A percentile compares a stretch with the other conserved stretches of the same genome.
These are phyloP conservation scores for Ceriops decandra DNA, from an alignment of 345 rosid species.

Conservation along the genomic window DNA sequence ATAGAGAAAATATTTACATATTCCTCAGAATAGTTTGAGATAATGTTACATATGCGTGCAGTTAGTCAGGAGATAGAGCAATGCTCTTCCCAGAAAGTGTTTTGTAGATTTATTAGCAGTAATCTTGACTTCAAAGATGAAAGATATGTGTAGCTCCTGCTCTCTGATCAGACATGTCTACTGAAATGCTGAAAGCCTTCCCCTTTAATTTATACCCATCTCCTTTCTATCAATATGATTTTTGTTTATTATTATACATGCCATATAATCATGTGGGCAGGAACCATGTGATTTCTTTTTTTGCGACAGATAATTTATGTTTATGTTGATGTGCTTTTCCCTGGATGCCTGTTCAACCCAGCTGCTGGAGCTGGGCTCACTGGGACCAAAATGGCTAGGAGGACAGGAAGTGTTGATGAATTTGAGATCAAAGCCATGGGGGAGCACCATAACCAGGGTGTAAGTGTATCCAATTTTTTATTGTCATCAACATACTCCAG, in stretches of 20 bases:
- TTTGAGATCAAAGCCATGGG: conserved; percentile 87
- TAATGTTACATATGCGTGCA: not conserved
- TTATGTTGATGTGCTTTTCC: not conserved
- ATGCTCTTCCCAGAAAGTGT: not conserved
- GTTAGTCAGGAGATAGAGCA: not conserved
- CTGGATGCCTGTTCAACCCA: conserved; percentile 26
- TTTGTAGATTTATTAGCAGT: not conserved
- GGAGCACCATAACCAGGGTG: conserved; percentile 81
- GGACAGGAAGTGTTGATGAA: conserved; percentile 79
- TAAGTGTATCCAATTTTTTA: conserved; percentile 25
- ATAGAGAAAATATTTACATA: not conserved
- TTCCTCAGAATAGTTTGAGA: not conserved
- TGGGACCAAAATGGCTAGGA: conserved; percentile 88
- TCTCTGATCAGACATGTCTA: not conserved
- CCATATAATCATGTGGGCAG: no score
- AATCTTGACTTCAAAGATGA: conserved; percentile 1
- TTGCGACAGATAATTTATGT: not conserved
- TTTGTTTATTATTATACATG: no score
- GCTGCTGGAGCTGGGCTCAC: conserved; percentile 99
- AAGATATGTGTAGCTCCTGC: not conserved
- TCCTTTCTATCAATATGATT: no score
- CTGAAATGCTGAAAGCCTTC: not conserved
- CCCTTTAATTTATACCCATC: no score
- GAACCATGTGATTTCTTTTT: no score
- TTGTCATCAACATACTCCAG: not conserved